A percentile compares a stretch with the other conserved stretches of the same genome.
Evolutionary conservation across 495 filamentous ascomycete species (phyloP).

Genomic region (Lophium mytilinum): DNA sequence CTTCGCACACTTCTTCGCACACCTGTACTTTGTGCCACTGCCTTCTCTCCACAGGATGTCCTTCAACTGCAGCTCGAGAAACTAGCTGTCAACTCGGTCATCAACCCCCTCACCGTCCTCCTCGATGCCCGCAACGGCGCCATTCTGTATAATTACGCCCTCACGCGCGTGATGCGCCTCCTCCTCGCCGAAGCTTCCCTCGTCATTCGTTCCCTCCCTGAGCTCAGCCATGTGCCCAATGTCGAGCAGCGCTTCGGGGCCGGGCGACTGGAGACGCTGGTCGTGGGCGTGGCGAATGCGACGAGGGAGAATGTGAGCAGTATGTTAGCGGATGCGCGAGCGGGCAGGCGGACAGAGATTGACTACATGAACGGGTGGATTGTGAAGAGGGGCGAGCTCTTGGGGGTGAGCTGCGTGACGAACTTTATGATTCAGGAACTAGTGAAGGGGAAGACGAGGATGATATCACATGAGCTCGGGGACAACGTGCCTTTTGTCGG

Average conservation of each 20-base stretch:
- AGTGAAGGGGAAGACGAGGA: conserved; percentile 45
- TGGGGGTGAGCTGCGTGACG: conserved; percentile 54
- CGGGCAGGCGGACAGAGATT: conserved; percentile 61
- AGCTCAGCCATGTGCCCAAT: conserved; percentile 55
- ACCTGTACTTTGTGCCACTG: conserved; percentile 37
- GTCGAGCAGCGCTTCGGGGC: conserved; percentile 47
- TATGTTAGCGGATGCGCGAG: conserved; percentile 71
- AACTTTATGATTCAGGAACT: conserved; percentile 62
- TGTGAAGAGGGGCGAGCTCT: conserved; percentile 57
- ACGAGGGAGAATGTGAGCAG: conserved; percentile 63
- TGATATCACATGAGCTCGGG: conserved; percentile 35
- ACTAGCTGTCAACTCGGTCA: conserved; percentile 67
- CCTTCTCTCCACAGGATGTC: conserved; percentile 42
- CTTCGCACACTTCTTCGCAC: conserved; percentile 31
- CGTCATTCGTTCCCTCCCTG: conserved; percentile 57
- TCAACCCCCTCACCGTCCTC: conserved; percentile 74
- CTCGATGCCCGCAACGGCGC: conserved; percentile 66
- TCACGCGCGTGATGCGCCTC: conserved; percentile 50
- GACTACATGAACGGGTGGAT: conserved; percentile 83
- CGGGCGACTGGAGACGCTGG: conserved; percentile 48
- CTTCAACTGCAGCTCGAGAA: conserved; percentile 65
- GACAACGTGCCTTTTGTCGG: conserved; percentile 33
- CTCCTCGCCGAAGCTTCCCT: conserved; percentile 58
- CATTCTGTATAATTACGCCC: conserved; percentile 52
- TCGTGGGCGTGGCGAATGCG: conserved; percentile 48